phyloP scores from a whole-genome alignment of 495 filamentous ascomycete genomes.

The Cetradonia linearis region DNA sequence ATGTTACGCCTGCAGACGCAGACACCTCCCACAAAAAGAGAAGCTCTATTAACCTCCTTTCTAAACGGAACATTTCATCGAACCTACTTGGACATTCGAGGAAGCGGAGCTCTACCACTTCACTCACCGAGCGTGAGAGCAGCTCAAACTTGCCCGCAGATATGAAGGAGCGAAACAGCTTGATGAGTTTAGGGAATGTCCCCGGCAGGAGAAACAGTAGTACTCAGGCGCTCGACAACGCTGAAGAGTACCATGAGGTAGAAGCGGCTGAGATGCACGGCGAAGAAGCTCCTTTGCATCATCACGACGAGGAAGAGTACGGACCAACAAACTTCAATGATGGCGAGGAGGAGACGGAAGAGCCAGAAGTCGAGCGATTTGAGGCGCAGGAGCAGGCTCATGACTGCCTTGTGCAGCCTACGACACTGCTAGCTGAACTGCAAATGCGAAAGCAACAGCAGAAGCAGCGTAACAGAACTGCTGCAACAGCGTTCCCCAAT shows the following conservation, averaged over 20 bases:
- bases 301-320: constrained; percentile 20
- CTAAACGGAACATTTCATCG: constrained; percentile 16
- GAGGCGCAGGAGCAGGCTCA: constrained; percentile 36
- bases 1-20: constrained; percentile 22
- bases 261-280: constrained; percentile 35
- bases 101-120: constrained; percentile 6
- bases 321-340: constrained; percentile 18
- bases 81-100: constrained; percentile 5
- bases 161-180: constrained; percentile 19
- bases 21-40: constrained; percentile 19
- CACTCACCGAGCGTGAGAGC: constrained; percentile 21
- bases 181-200: constrained; percentile 23
- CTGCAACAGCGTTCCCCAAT: constrained; percentile 53
- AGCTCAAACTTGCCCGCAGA: constrained; percentile 20
- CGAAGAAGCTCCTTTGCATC: constrained; percentile 19
- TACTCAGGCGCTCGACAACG: constrained; percentile 13
- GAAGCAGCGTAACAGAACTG: constrained; percentile 61
- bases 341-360: constrained; percentile 27
- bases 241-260: constrained; percentile 27
- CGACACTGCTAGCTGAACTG: constrained; percentile 84
- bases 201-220: constrained; percentile 25
- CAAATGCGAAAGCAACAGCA: constrained; percentile 80
- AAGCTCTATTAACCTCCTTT: constrained; percentile 17
- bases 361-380: constrained; percentile 32
- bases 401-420: constrained; percentile 59